Evolutionary conservation across 805 yeast species (phyloP).

Genomic region (Metschnikowia aberdeeniae): DNA sequence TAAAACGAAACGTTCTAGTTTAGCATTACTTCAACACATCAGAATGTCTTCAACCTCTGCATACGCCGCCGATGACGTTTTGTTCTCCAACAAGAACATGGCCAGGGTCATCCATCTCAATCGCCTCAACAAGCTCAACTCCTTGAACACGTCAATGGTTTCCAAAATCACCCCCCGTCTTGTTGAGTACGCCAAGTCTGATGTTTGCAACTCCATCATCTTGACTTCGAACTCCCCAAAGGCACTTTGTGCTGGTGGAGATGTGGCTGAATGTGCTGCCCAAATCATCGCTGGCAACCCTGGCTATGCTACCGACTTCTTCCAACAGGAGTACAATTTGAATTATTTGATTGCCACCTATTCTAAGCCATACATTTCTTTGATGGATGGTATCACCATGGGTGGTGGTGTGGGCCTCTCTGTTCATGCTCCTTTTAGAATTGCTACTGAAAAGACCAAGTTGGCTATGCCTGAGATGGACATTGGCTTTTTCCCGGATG

Average conservation of each 20-base stretch:
- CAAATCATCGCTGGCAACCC: conserved; percentile 47
- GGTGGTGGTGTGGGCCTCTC: conserved; percentile 97
- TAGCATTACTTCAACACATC: conserved; percentile 7
- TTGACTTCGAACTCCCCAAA: conserved; percentile 62
- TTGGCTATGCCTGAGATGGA: conserved; percentile 98
- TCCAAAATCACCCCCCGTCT: conserved; percentile 66
- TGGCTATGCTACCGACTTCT: conserved; percentile 56
- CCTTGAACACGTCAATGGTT: conserved; percentile 76
- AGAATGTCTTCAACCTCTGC: conserved; percentile 20
- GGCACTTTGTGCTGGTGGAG: conserved; percentile 96
- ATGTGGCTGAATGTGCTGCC: conserved; percentile 75
- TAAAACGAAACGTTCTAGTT: conserved; percentile 8
- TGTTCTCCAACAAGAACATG: conserved; percentile 56
- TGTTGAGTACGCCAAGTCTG: conserved; percentile 70
- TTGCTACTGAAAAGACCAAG: conserved; percentile 87
- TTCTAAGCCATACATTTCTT: conserved; percentile 78
- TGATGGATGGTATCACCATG: conserved; percentile 92
- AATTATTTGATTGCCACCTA: conserved; percentile 79
- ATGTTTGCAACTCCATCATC: conserved; percentile 59
- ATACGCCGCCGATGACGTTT: conserved; percentile 49
- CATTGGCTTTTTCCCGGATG: conserved; percentile 95
- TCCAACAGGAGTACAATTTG: conserved; percentile 75
- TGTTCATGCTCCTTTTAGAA: conserved; percentile 86
- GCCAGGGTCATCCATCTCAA: conserved; percentile 74
- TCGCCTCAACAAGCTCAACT: conserved; percentile 80